Conservation (phyloP, 75 land plant species). For the Chamaecyparis obtusa region DNA sequence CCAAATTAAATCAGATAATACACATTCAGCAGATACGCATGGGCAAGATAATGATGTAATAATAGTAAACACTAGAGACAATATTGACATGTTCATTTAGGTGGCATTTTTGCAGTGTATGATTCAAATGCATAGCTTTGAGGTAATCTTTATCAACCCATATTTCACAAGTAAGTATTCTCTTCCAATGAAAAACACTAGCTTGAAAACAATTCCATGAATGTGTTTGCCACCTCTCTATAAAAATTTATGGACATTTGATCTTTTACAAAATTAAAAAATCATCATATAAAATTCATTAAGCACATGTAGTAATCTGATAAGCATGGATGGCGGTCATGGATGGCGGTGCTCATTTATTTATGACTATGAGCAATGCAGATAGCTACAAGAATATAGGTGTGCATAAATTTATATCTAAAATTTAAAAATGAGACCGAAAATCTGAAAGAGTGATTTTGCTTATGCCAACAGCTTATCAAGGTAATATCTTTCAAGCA, state of each 20-base stretch:
- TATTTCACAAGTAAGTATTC: too few species aligned
- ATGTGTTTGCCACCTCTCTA: neutral
- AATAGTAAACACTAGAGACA: too few species aligned
- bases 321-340: too few species aligned
- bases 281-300: neutral
- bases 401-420: too few species aligned
- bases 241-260: neutral
- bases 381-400: neutral
- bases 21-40: neutral
- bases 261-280: too few species aligned
- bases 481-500: neutral
- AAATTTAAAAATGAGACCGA: neutral
- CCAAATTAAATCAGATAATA: neutral
- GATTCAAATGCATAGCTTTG: too few species aligned
- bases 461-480: neutral
- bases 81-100: too few species aligned
- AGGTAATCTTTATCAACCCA: too few species aligned
- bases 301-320: neutral
- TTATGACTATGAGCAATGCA: neutral
- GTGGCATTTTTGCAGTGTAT: too few species aligned
- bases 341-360: neutral
- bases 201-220: neutral
- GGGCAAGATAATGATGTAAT: too few species aligned
- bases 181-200: neutral
- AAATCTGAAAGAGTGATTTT: neutral